Percentiles rank a stretch among this genome's conserved stretches.
Conservation (phyloP, 306 rosid genomes). For the Morella rubra region DNA sequence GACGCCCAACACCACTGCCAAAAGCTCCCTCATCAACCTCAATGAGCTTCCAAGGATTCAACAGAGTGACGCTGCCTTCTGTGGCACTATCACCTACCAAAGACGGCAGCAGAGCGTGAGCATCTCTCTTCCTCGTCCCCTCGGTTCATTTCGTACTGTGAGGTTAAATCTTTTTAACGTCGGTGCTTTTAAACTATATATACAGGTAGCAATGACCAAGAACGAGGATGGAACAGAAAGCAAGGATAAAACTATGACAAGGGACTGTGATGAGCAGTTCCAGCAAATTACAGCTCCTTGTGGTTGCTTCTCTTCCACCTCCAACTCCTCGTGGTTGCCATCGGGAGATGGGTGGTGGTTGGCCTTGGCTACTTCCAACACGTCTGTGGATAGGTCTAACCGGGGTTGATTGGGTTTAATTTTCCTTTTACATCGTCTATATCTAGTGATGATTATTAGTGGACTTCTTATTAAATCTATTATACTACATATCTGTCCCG, state of each 20-base stretch:
- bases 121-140: not conserved
- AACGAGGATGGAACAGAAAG: conserved; percentile 2
- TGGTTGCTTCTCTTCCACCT: conserved; percentile 14
- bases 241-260: not conserved
- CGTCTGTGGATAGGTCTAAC: conserved; percentile 16
- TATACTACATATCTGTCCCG: not conserved
- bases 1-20: conserved; percentile 23
- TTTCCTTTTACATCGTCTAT: not conserved
- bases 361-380: conserved; percentile 10
- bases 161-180: too few relatives aligned
- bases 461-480: not conserved
- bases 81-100: conserved; percentile 30
- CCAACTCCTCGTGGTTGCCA: conserved; percentile 14
- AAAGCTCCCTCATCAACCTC: conserved; percentile 50
- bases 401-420: conserved; percentile 5
- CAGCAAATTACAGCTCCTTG: not conserved
- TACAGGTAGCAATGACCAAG: conserved; percentile 29
- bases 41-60: conserved; percentile 48
- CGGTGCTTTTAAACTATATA: too few relatives aligned
- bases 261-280: not conserved
- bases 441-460: not conserved
- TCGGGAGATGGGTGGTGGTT: conserved; percentile 24
- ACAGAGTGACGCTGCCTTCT: conserved; percentile 13
- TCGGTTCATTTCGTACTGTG: not conserved
- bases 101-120: conserved; percentile 25